Base-by-base conservation (phyloP, 257 asterid genomes). In the Craterostigma plantagineum region DNA sequence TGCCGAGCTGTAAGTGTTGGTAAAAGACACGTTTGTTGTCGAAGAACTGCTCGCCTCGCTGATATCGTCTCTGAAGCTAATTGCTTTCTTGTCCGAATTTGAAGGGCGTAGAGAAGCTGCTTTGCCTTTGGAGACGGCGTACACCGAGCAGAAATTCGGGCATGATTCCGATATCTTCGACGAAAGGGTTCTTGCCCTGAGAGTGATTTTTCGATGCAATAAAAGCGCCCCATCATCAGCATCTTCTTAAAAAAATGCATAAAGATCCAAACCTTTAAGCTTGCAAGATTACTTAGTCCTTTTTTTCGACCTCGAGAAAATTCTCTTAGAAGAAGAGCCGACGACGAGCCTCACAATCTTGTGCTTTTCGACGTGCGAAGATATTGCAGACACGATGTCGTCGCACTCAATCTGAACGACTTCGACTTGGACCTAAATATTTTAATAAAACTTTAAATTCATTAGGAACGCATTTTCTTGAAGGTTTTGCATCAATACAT, bases 361-460 rank as follows among this genome's bases (percentile, higher is more conserved):
- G 50, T 54, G 43, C 38, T 64, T 70, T 12, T 14, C 46, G 52
- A 81, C 51, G 53, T 69, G 68, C 50, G 30, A 46, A 7, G 77
- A 52, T 49, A 87, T 52, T 38, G 85, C 90, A 33, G 58, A 16
- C 38, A 37, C 73, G 38, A 79, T 72, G 55, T 87, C 80, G 58
- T 79, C 81, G 1, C 93, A 76, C 16, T 40, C 45, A n/a, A 40
- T 40, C 61, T 76, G 95, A 36, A 68, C 56, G 45, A 69, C 49
- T 56, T 81, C 91, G 30, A 75, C 92, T 58, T 68, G 71, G 17
- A 73, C 90, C 97, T 87, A n/a, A n/a, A n/a, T n/a, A n/a, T n/a
- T n/a, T n/a, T n/a, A n/a, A n/a, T n/a, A n/a, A n/a, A n/a, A n/a
- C n/a, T n/a, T n/a, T n/a, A n/a, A n/a, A n/a, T n/a, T n/a, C n/a